Evolutionary conservation across 768 basidiomycete species (phyloP).

Genomic region (Clavaria fumosa): DNA sequence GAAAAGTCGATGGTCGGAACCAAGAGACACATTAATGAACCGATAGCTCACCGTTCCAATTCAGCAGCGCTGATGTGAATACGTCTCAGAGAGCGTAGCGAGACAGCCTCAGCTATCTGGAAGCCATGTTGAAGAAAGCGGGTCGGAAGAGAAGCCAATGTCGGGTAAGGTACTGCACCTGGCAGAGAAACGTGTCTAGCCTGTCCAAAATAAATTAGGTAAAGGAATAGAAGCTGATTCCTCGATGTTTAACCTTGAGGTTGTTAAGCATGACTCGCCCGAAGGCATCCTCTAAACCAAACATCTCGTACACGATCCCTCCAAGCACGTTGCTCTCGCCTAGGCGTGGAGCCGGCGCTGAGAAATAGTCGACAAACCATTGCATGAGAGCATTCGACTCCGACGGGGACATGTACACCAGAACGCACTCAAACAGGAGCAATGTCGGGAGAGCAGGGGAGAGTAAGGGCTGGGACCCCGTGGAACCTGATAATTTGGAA

Average conservation of each 20-base stretch:
- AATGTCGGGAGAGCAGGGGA: slow-evolving; percentile 61
- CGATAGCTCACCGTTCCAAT: slow-evolving; percentile 37
- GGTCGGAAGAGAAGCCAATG: slow-evolving; percentile 34
- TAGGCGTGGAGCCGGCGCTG: slow-evolving; percentile 8
- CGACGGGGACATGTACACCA: slow-evolving; percentile 67
- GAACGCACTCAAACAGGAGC: slow-evolving; percentile 83
- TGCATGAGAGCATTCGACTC: slow-evolving; percentile 42
- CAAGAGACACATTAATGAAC: background rate
- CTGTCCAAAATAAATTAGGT: slow-evolving; percentile 23
- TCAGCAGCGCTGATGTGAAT: slow-evolving; percentile 33
- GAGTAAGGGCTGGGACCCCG: slow-evolving; percentile 24
- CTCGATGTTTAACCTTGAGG: slow-evolving; percentile 37
- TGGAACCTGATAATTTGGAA: slow-evolving; percentile 3
- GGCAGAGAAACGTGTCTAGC: slow-evolving; percentile 59
- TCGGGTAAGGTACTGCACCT: slow-evolving; percentile 50
- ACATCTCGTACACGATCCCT: slow-evolving; percentile 84
- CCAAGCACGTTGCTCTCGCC: slow-evolving; percentile 25
- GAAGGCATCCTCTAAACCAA: slow-evolving; percentile 72
- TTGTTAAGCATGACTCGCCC: slow-evolving; percentile 90
- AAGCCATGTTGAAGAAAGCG: slow-evolving; percentile 52
- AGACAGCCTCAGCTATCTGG: slow-evolving; percentile 35
- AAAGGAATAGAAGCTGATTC: background rate
- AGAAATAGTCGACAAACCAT: slow-evolving; percentile 57
- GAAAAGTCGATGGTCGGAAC: slow-evolving; percentile 1
- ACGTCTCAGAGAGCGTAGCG: slow-evolving; percentile 54